Percentiles rank a stretch among this genome's conserved stretches.
Conservation (phyloP, 2,329 filamentous ascomycete species). For the Penicillium psychrosexuale region DNA sequence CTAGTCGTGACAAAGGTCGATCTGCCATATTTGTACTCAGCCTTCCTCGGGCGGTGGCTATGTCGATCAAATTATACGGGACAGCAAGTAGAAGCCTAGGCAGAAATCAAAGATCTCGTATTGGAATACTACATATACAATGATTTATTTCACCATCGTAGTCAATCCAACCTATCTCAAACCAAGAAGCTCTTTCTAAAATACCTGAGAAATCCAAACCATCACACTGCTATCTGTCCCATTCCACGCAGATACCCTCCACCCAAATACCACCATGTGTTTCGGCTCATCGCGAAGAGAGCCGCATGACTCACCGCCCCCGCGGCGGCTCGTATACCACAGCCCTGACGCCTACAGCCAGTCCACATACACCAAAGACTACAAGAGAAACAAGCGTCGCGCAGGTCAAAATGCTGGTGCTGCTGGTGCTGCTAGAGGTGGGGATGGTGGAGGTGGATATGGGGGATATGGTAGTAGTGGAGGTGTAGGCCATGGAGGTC, state of each 20-base stretch:
- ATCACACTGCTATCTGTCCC: background rate
- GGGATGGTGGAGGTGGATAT: background rate
- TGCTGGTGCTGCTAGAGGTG: background rate
- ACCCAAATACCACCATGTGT: conserved; percentile 1
- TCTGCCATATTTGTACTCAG: background rate
- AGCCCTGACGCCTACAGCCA: background rate
- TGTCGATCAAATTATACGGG: background rate
- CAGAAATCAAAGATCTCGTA: too few relatives aligned
- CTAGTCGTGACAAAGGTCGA: background rate
- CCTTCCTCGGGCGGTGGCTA: background rate
- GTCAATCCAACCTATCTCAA: background rate
- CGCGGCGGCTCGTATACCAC: background rate
- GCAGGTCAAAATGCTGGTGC: too few relatives aligned
- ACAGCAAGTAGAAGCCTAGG: too few relatives aligned
- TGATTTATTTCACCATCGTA: background rate
- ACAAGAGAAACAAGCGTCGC: background rate
- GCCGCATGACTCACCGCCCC: background rate
- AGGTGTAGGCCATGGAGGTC: too few relatives aligned
- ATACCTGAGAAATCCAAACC: background rate
- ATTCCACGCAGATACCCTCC: background rate
- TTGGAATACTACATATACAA: too few relatives aligned
- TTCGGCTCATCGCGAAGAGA: conserved; percentile 1
- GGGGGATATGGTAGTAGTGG: too few relatives aligned
- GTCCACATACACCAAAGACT: background rate
- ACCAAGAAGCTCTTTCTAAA: background rate